Evolutionary conservation across 176 grass and related monocot genomes (phyloP).

Genomic region (Alopecurus myosuroides): DNA sequence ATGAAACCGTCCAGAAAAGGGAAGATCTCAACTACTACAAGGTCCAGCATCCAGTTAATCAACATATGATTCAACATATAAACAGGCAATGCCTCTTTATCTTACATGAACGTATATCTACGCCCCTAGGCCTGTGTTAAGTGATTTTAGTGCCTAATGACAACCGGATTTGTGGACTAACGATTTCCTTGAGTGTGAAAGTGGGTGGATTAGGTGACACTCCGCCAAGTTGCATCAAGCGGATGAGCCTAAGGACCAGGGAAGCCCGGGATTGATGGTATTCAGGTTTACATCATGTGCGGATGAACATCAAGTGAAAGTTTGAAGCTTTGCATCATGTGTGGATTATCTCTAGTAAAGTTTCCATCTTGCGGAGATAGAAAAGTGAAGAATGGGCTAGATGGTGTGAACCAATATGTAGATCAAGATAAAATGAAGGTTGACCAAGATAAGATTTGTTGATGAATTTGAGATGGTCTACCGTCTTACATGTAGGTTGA

Average conservation of each 20-base stretch:
- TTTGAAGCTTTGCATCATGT: neutral
- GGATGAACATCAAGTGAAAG: neutral
- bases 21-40: no score
- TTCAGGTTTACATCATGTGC: neutral
- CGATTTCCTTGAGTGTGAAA: neutral
- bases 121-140: no score
- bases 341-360: no score
- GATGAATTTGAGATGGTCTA: no score
- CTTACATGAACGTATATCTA: neutral
- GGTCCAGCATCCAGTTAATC: no score
- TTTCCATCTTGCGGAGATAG: neutral
- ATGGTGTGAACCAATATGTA: neutral
- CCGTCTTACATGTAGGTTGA: neutral
- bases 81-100: no score
- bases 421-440: neutral
- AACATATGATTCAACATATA: no score
- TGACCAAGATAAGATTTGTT: neutral
- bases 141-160: no score
- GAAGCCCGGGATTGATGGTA: neutral
- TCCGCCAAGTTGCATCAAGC: neutral
- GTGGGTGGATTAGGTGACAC: neutral
- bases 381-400: neutral
- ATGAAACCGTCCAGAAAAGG: no score
- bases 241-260: neutral
- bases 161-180: neutral